Percentiles rank a stretch among this genome's conserved stretches.
These are phyloP conservation scores for Curvularia sp. DNA, from an alignment of 2,329 filamentous ascomycete species.

Conservation along the genomic window DNA sequence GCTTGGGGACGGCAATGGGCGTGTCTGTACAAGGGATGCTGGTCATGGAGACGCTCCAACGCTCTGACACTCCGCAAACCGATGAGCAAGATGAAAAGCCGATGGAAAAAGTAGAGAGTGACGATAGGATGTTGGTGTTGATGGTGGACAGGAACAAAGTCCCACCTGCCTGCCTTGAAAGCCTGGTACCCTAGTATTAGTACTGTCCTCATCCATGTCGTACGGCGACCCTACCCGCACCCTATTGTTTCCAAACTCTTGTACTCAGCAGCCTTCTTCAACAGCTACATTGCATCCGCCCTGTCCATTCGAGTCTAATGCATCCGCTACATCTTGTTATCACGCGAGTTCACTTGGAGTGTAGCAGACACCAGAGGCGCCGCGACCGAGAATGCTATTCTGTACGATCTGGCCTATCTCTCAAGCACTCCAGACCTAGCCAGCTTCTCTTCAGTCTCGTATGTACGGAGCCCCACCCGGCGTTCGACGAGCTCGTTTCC, in stretches of 20 bases:
- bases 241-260: conserved; percentile 12
- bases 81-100: conserved; percentile 5
- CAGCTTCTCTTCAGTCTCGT: background rate
- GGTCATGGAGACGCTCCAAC: background rate
- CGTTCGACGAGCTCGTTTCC: background rate
- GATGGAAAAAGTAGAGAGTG: conserved; percentile 12
- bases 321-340: background rate
- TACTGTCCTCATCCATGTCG: conserved; percentile 28
- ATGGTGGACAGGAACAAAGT: conserved; percentile 6
- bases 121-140: conserved; percentile 11
- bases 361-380: conserved; percentile 4
- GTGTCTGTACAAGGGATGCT: background rate
- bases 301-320: background rate
- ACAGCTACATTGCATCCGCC: background rate
- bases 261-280: conserved; percentile 4
- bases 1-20: background rate
- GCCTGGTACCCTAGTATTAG: conserved; percentile 35
- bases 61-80: conserved; percentile 3
- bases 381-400: conserved; percentile 2
- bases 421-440: background rate
- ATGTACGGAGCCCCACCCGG: background rate
- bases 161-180: conserved; percentile 21
- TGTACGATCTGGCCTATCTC: background rate
- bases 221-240: conserved; percentile 21
- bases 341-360: conserved; percentile 4